Evolutionary conservation across 2,329 filamentous ascomycete genomes (phyloP).

Genomic region (Alternaria solani): DNA sequence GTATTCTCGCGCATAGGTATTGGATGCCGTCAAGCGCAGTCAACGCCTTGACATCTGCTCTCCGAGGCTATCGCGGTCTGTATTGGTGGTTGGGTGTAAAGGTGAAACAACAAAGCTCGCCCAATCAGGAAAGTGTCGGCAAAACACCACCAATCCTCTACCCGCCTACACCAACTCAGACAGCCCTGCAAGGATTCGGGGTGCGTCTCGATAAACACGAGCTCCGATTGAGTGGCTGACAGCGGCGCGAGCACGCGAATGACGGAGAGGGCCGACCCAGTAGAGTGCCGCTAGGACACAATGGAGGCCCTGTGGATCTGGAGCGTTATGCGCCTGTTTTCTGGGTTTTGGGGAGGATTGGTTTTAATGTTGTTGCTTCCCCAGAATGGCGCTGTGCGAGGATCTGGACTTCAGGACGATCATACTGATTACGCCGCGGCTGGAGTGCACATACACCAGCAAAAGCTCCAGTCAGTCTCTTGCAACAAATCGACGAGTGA

Average conservation of each 20-base stretch:
- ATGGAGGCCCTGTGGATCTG: constrained; percentile 4
- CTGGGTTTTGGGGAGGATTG: constrained; percentile 9
- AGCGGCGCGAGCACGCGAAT: constrained; percentile 16
- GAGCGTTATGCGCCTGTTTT: constrained; percentile 12
- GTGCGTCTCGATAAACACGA: neutral
- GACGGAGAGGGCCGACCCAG: constrained; percentile 10
- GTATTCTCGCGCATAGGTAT: neutral
- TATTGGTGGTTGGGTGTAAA: constrained; percentile 15
- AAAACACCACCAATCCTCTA: constrained; percentile 6
- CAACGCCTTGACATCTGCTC: constrained; percentile 1
- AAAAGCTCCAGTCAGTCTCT: neutral
- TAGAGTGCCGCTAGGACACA: constrained; percentile 6
- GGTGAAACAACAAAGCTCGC: constrained; percentile 11
- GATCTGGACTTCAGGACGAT: neutral
- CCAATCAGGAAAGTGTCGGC: constrained; percentile 25
- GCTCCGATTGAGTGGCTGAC: constrained; percentile 15
- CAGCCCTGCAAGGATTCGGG: neutral
- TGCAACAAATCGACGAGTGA: neutral
- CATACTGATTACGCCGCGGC: constrained; percentile 4
- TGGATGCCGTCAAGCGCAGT: neutral
- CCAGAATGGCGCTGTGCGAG: neutral
- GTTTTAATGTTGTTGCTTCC: constrained; percentile 14
- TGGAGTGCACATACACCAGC: constrained; percentile 5
- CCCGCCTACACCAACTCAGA: neutral
- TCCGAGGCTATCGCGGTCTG: neutral